A percentile compares a stretch with the other conserved stretches of the same genome.
These are phyloP conservation scores for Backusella morwellensis DNA, from an alignment of 192 early-diverging fungal species.

Conservation along the genomic window DNA sequence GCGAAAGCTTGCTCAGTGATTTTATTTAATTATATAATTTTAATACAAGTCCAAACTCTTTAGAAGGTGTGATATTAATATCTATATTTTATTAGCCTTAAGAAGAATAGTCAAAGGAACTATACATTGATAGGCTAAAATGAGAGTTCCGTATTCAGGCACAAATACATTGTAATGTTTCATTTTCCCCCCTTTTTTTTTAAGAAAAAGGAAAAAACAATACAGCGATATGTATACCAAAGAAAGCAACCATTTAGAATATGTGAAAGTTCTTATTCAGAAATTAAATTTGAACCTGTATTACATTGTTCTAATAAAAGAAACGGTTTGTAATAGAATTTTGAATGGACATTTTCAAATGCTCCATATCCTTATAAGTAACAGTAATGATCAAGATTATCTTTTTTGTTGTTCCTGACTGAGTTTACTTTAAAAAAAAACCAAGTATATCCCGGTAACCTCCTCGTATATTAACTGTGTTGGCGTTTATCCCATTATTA, in stretches of 20 bases:
- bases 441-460: too few species aligned
- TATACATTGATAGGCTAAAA: background rate
- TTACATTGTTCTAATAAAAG: background rate
- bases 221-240: background rate
- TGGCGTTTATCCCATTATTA: too few species aligned
- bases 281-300: background rate
- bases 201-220: background rate
- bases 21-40: too few species aligned
- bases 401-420: too few species aligned
- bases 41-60: background rate
- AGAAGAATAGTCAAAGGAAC: background rate
- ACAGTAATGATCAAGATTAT: too few species aligned
- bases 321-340: too few species aligned
- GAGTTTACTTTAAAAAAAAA: too few species aligned
- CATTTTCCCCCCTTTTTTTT: background rate
- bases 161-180: background rate
- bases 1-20: too few species aligned
- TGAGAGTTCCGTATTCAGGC: background rate
- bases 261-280: background rate
- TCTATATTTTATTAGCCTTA: background rate
- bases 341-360: background rate
- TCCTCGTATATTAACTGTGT: too few species aligned
- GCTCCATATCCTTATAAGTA: background rate
- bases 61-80: background rate
- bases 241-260: background rate